phyloP scores from a whole-genome alignment of 495 filamentous ascomycete genomes.

The Tuber aestivum region DNA sequence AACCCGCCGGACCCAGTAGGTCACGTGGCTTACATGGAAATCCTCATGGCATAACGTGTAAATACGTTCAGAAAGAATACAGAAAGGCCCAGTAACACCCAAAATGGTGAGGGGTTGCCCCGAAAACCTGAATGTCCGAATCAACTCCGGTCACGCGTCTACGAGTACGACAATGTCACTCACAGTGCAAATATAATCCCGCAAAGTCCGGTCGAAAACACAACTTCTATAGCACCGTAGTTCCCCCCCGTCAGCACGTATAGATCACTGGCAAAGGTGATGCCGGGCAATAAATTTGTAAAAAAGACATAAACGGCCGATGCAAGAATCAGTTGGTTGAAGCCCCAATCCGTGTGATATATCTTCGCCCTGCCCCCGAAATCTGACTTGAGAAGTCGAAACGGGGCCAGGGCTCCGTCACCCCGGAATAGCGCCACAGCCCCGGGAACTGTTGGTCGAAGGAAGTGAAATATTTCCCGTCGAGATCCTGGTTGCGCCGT shows the following conservation, averaged over 20 bases:
- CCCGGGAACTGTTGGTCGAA: background rate
- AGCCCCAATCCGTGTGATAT: constrained; percentile 63
- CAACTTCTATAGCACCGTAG: constrained; percentile 67
- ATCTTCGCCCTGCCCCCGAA: constrained; percentile 49
- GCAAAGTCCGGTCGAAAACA: constrained; percentile 65
- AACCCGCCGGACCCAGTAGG: background rate
- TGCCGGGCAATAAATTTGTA: constrained; percentile 66
- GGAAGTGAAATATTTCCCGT: constrained; percentile 10
- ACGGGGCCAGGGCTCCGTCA: constrained; percentile 49
- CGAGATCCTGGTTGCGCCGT: constrained; percentile 4
- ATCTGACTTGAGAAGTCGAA: constrained; percentile 60
- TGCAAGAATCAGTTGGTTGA: constrained; percentile 66
- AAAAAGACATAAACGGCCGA: constrained; percentile 71
- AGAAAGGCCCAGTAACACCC: constrained; percentile 68
- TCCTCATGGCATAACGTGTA: constrained; percentile 55
- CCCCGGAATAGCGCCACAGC: constrained; percentile 15
- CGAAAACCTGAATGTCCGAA: constrained; percentile 51
- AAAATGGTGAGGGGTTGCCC: constrained; percentile 67
- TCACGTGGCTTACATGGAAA: constrained; percentile 50
- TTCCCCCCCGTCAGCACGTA: constrained; percentile 61
- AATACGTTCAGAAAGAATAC: constrained; percentile 65
- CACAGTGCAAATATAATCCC: constrained; percentile 62
- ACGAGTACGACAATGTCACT: constrained; percentile 36
- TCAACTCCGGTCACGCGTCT: constrained; percentile 17
- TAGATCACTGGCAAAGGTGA: constrained; percentile 66